Base-by-base conservation (phyloP, 2,329 filamentous ascomycete species). In the Rosellinia necatrix region DNA sequence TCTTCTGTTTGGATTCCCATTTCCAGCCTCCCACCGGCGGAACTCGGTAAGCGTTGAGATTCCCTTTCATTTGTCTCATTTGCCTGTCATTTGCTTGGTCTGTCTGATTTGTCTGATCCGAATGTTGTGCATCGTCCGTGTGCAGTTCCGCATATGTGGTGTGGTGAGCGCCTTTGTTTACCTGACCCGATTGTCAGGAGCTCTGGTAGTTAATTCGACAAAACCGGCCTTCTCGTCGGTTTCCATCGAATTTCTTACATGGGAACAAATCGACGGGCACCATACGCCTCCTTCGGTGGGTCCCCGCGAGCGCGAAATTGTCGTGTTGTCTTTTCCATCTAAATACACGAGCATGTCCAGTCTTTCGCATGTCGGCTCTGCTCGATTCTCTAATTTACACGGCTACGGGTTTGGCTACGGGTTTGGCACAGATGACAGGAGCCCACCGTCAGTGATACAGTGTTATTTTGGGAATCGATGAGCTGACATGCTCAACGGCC, bases 101-200 rank as follows among this genome's bases (percentile, higher is more conserved):
- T n/a, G n/a, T n/a, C n/a, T n/a, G n/a, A n/a, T n/a, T n/a, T n/a
- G n/a, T n/a, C n/a, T n/a, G n/a, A n/a, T n/a, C n/a, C n/a, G 42
- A 48, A 57, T 59, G 57, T 53, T 53, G 10, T 25, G 53, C 57
- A 57, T 59, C 30, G 46, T 22, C 34, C 48, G 42, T 48, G 47
- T 17, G 47, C 17, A 25, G 40, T 56, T 22, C 29, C 34, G 41
- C 40, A 49, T 47, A 42, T 41, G 42, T 24, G 25, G 37, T 41
- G 42, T 24, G 25, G 12, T n/a, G 15, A 42, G 34, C 27, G 30
- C 12, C 7, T 37, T 27, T 37, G 17, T 32, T 17, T 29, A 6
- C n/a, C 24, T 24, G 34, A 30, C 15, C 34, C 29, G 13, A 21
- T 25, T 46, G 25, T 13, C 17, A 27, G 19, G 22, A 41, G 32